These are phyloP conservation scores for Oryza longistaminata DNA, from an alignment of 176 grass and related monocot species.

Conservation along the genomic window DNA sequence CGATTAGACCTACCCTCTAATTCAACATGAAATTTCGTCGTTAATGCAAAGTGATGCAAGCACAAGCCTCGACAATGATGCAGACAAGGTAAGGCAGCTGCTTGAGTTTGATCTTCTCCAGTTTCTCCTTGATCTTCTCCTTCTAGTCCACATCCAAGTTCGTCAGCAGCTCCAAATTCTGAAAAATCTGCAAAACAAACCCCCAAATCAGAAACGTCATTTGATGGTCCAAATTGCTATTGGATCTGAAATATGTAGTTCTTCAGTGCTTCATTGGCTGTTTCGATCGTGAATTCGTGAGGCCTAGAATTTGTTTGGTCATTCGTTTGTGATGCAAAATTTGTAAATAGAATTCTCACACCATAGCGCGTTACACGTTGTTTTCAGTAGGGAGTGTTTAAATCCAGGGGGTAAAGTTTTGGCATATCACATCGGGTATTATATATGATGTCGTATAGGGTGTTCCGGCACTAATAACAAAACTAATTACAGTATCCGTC, in stretches of 20 bases:
- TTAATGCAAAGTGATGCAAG: neutral
- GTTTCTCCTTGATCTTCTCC: constrained; percentile 54
- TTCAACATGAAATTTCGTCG: neutral
- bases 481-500: too few relatives aligned
- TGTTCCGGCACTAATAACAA: too few relatives aligned
- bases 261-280: neutral
- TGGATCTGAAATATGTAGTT: constrained; percentile 15
- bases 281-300: neutral
- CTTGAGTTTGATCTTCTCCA: constrained; percentile 43
- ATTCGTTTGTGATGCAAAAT: neutral
- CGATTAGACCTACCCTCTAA: neutral
- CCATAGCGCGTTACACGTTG: neutral
- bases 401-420: too few relatives aligned
- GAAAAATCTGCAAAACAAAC: constrained; percentile 25
- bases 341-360: neutral
- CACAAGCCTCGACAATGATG: constrained; percentile 81
- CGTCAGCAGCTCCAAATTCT: constrained; percentile 56
- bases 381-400: neutral
- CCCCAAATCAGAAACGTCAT: neutral
- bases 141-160: constrained; percentile 80
- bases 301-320: neutral
- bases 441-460: too few relatives aligned
- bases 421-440: too few relatives aligned
- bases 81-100: constrained; percentile 80
- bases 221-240: neutral